A percentile compares a stretch with the other conserved stretches of the same genome.
phyloP scores from a whole-genome alignment of 1,139 yeast genomes.

The Debaryomyces sp. region DNA sequence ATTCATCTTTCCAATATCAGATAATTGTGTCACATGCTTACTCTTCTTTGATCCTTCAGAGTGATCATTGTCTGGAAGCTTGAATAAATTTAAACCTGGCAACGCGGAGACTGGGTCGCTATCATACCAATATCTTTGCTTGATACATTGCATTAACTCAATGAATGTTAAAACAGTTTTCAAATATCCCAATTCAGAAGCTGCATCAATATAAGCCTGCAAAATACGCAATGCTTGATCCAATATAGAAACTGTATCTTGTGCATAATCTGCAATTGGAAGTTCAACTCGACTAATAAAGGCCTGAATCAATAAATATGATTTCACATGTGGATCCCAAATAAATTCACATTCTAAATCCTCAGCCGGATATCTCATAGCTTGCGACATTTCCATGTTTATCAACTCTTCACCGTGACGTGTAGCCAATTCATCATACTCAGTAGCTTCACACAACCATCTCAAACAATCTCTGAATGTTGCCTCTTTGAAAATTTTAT shows the following conservation, averaged over 20 bases:
- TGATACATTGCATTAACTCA: slow-evolving; percentile 79
- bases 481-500: slow-evolving; percentile 51
- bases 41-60: slow-evolving; percentile 14
- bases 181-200: slow-evolving; percentile 80
- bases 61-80: background rate
- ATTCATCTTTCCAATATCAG: slow-evolving; percentile 24
- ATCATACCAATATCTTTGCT: slow-evolving; percentile 87
- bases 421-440: slow-evolving; percentile 90
- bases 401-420: slow-evolving; percentile 94
- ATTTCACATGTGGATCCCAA: slow-evolving; percentile 96
- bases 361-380: slow-evolving; percentile 75
- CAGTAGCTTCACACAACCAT: slow-evolving; percentile 78
- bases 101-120: slow-evolving; percentile 68
- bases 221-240: slow-evolving; percentile 93
- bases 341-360: slow-evolving; percentile 67
- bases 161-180: slow-evolving; percentile 62
- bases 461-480: slow-evolving; percentile 70
- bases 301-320: slow-evolving; percentile 84
- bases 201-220: slow-evolving; percentile 90
- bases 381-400: slow-evolving; percentile 85
- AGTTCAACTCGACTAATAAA: slow-evolving; percentile 79
- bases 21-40: slow-evolving; percentile 18
- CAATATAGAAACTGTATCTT: slow-evolving; percentile 89
- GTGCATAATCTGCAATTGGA: slow-evolving; percentile 94
- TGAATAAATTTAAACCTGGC: slow-evolving; percentile 62